Evolutionary conservation across 2,329 filamentous ascomycete genomes (phyloP).

Genomic region (Fusarium scirpi): DNA sequence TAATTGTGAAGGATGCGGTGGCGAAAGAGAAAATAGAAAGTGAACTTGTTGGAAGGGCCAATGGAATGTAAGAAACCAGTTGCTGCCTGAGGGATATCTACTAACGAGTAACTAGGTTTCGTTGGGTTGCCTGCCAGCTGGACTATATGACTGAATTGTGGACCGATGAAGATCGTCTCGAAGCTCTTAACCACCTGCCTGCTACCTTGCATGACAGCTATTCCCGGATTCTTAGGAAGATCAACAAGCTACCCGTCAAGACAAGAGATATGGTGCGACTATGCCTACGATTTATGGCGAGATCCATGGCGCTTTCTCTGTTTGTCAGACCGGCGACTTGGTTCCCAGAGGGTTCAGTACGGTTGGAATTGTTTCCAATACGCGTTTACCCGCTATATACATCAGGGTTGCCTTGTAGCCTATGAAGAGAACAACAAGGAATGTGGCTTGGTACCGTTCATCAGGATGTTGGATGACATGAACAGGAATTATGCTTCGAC

Average conservation of each 20-base stretch:
- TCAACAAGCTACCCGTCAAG: not conserved
- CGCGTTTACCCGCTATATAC: too few species aligned
- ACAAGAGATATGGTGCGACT: not conserved
- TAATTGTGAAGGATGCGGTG: not conserved
- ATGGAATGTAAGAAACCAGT: constrained; percentile 21
- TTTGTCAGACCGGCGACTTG: too few species aligned
- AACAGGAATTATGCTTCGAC: too few species aligned
- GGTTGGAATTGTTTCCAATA: too few species aligned
- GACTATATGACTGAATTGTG: constrained; percentile 25
- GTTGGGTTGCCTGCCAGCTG: constrained; percentile 33
- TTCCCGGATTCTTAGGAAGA: not conserved
- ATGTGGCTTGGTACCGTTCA: too few species aligned
- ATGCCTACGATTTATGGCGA: constrained; percentile 6
- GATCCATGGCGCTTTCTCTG: too few species aligned
- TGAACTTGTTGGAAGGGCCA: not conserved
- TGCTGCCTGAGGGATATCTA: not conserved
- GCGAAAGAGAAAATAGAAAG: constrained; percentile 11
- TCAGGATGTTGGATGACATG: too few species aligned
- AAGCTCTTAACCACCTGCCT: constrained; percentile 10
- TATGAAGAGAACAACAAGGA: too few species aligned
- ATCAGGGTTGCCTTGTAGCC: too few species aligned
- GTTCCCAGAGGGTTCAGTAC: too few species aligned
- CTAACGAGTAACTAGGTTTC: constrained; percentile 15
- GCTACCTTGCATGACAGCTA: constrained; percentile 7
- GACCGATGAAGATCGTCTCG: constrained; percentile 6